A percentile compares a stretch with the other conserved stretches of the same genome.
These are phyloP conservation scores for Gloeopeniophorella convolvens DNA, from an alignment of 768 basidiomycete genomes.

Conservation along the genomic window DNA sequence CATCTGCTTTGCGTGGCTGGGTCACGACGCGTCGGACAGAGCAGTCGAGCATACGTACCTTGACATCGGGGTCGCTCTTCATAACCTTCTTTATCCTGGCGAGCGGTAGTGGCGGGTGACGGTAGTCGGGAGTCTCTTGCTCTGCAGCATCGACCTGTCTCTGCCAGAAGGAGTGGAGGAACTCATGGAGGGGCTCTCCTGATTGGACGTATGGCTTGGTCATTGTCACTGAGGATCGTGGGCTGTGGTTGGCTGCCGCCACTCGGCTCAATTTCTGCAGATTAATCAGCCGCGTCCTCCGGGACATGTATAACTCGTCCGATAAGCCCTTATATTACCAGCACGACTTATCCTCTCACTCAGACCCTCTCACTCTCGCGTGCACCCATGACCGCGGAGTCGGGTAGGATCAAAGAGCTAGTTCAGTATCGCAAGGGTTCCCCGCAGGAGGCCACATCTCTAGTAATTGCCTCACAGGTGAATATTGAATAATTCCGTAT, in stretches of 20 bases:
- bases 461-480: too few relatives aligned
- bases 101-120: conserved; percentile 83
- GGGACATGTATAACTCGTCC: too few relatives aligned
- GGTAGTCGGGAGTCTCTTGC: conserved; percentile 80
- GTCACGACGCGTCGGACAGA: neutral
- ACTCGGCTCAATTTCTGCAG: too few relatives aligned
- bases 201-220: conserved; percentile 65
- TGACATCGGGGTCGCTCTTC: conserved; percentile 97
- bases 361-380: too few relatives aligned
- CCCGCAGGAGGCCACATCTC: too few relatives aligned
- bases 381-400: too few relatives aligned
- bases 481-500: too few relatives aligned
- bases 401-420: too few relatives aligned
- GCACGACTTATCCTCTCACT: too few relatives aligned
- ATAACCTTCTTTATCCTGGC: conserved; percentile 99
- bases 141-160: conserved; percentile 82
- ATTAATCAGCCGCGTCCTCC: too few relatives aligned
- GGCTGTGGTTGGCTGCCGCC: conserved; percentile 17
- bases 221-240: conserved; percentile 20
- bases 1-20: conserved; percentile 52
- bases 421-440: too few relatives aligned
- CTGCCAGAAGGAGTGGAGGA: conserved; percentile 86
- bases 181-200: conserved; percentile 81
- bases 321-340: too few relatives aligned
- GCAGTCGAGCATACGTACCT: conserved; percentile 46